Percentiles rank a stretch among this genome's conserved stretches.
Conservation (phyloP, 208 protist genomes). For the Acanthamoeba castellanii region DNA sequence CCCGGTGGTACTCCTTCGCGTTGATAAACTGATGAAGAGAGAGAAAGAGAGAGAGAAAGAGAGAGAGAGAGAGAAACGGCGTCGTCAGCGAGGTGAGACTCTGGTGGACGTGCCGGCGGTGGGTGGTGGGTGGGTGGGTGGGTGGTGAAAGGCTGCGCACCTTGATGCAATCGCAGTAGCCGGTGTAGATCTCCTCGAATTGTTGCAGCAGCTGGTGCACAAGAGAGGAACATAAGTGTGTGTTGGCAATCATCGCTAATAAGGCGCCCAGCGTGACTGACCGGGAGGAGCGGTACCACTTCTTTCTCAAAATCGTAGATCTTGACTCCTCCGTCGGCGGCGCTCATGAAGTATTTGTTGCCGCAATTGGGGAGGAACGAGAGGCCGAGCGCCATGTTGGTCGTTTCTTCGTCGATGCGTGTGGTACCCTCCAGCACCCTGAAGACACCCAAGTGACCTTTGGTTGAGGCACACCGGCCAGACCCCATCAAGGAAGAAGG, state of each 20-base stretch:
- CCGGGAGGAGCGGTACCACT: constrained; percentile 4
- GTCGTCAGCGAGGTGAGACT: neutral
- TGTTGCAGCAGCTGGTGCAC: constrained; percentile 73
- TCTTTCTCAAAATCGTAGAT: constrained; percentile 75
- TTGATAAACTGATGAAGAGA: constrained; percentile 35
- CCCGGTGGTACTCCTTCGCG: constrained; percentile 44
- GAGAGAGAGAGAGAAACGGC: neutral
- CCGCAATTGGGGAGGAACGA: constrained; percentile 71
- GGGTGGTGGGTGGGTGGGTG: no score
- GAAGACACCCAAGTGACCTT: no score
- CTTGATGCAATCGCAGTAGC: constrained; percentile 73
- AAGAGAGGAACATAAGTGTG: no score
- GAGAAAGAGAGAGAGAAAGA: neutral
- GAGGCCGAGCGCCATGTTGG: constrained; percentile 73
- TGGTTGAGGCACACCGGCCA: no score
- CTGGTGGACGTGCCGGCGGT: no score
- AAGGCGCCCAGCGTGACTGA: no score
- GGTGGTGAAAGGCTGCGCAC: neutral
- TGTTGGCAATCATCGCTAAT: neutral
- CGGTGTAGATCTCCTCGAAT: constrained; percentile 71
- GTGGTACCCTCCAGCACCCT: constrained; percentile 12
- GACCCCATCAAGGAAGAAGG: neutral
- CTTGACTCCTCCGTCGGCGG: constrained; percentile 65
- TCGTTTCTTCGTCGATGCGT: constrained; percentile 70
- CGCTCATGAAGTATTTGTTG: constrained; percentile 71